Base-by-base conservation (phyloP, 768 basidiomycete species). In the Suillus brevipes region DNA sequence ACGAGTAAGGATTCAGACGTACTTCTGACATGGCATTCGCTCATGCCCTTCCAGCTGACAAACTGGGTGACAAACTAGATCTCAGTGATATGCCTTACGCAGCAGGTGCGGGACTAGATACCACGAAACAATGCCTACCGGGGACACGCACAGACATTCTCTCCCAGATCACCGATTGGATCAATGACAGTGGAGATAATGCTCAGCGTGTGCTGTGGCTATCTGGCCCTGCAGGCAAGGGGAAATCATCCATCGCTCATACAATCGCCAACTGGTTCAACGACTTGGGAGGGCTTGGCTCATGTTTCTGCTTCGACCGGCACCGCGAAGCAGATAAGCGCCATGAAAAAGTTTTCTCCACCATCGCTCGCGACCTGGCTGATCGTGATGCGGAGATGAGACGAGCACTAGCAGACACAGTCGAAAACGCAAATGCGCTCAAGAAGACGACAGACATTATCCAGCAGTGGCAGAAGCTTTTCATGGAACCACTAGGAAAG, bases 191-290 rank as follows among this genome's bases (percentile, higher is more conserved):
- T 1, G 23, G 34, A 38, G 60, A 50, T 14, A 25, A 36, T 13
- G 23, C 50, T 42, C 43, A 58, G 31, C 62, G 65, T 10, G 60
- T 72, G 9, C 65, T 63, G 43, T 61, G 66, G 38, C 68, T 72
- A 16, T 25, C 58, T 13, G 71, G 71, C 3, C 58, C 45, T 20
- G 42, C 64, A 8, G 73, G 72, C 34, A 77, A 68, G 0, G 77
- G 77, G 4, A 78, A 78, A 58, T 75, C 77, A 7, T 67, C 74
- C 1, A 62, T 78, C 25, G 68, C 71, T 36, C 64, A 71, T 37
- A 66, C 72, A 1, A 64, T 67, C n/a, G 68, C 70, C 18, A 4
- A 60, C 12, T 58, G 43, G 36, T 66, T 68, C 36, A n/a, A 66
- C 16, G 40, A 65, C 13, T 14, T 63, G n/a, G 61, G 63, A 28